Evolutionary conservation across 1,284 basidiomycete species (phyloP).

Genomic region (Lentinus polychrous): DNA sequence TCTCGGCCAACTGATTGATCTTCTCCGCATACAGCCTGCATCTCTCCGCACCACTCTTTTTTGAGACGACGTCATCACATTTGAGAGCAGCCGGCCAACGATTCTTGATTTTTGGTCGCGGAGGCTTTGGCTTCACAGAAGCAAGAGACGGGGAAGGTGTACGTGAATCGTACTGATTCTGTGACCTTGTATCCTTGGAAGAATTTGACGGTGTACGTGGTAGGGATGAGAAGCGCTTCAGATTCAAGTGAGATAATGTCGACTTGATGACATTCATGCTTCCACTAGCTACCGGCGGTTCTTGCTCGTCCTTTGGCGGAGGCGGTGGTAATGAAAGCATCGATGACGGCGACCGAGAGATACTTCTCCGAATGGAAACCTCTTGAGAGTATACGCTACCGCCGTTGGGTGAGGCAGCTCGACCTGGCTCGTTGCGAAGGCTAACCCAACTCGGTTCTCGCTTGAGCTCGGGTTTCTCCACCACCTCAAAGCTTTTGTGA

Average conservation of each 20-base stretch:
- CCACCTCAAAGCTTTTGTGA: too few relatives aligned
- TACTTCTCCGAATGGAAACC: constrained; percentile 6
- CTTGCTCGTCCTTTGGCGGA: constrained; percentile 29
- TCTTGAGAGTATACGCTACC: not conserved
- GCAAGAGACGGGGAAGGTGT: constrained; percentile 27
- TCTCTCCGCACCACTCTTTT: constrained; percentile 64
- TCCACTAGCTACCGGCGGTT: constrained; percentile 8
- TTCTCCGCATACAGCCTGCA: constrained; percentile 74
- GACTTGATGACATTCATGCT: constrained; percentile 20
- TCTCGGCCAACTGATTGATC: constrained; percentile 74
- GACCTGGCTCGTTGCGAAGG: constrained; percentile 16
- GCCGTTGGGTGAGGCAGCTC: constrained; percentile 17
- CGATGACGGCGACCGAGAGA: constrained; percentile 13
- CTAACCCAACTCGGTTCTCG: constrained; percentile 28
- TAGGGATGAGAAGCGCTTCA: constrained; percentile 54
- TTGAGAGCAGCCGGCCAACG: constrained; percentile 69
- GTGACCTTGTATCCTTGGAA: constrained; percentile 9
- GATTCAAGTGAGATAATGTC: constrained; percentile 14
- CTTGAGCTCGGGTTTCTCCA: constrained; percentile 12
- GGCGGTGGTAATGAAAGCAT: constrained; percentile 28
- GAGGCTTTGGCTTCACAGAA: constrained; percentile 14
- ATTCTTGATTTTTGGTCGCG: constrained; percentile 34
- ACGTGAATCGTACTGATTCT: constrained; percentile 6
- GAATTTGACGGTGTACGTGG: constrained; percentile 44
- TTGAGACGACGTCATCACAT: constrained; percentile 58